phyloP scores from a whole-genome alignment of 2,329 filamentous ascomycete species.

The Sporothrix euskadiensis region DNA sequence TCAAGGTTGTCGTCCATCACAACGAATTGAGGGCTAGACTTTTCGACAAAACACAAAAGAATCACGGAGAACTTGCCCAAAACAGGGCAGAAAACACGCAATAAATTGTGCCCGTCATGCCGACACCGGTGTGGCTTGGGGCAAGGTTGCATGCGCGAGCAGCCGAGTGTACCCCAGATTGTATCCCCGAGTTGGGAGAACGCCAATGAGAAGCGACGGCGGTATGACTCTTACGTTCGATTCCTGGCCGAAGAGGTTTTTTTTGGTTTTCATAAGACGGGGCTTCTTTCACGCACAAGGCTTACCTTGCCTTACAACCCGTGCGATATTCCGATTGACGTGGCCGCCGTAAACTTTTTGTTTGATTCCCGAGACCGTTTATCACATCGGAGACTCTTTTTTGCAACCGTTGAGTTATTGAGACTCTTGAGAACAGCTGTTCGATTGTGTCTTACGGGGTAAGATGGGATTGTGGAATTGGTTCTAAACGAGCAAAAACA shows the following conservation, averaged over 20 bases:
- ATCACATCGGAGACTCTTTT: not conserved
- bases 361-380: no score
- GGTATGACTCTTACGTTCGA: conserved; percentile 1
- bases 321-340: not conserved
- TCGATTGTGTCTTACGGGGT: not conserved
- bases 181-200: not conserved
- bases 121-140: conserved; percentile 20
- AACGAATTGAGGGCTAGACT: not conserved
- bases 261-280: not conserved
- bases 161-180: conserved; percentile 14
- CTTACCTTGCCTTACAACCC: not conserved
- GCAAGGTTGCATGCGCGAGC: conserved; percentile 9
- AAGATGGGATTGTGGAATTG: not conserved
- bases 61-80: not conserved
- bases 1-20: not conserved
- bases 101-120: not conserved
- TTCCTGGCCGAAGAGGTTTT: not conserved
- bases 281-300: not conserved
- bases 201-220: conserved; percentile 10
- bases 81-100: not conserved
- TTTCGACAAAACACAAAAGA: not conserved
- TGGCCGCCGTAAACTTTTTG: not conserved
- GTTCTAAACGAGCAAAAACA: not conserved
- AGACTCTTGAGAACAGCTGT: not conserved
- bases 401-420: not conserved